Conservation (phyloP, 1,284 basidiomycete species). For the Sanghuangporus sanghuang region DNA sequence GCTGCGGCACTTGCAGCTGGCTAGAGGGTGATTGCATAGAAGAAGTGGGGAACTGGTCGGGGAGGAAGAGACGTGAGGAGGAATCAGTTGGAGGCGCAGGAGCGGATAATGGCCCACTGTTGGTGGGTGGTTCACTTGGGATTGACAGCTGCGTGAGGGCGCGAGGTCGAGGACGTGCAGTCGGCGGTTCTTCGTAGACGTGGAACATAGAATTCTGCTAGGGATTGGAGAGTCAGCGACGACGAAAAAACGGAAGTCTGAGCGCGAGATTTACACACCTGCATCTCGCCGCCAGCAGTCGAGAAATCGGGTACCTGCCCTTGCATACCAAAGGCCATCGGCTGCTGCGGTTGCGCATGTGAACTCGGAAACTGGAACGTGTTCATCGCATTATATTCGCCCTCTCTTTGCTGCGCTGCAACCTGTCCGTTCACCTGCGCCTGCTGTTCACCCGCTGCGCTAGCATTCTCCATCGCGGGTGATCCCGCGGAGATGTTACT, state of each 20-base stretch:
- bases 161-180: neutral
- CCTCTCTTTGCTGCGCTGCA: neutral
- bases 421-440: neutral
- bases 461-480: neutral
- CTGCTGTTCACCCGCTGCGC: neutral
- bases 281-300: slow-evolving; percentile 6
- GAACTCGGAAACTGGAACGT: slow-evolving; percentile 2
- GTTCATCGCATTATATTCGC: neutral
- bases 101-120: slow-evolving; percentile 6
- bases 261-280: neutral
- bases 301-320: slow-evolving; percentile 15
- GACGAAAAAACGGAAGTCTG: neutral
- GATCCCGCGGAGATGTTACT: neutral
- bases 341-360: neutral
- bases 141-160: slow-evolving; percentile 5
- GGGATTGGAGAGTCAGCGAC: neutral
- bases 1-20: neutral
- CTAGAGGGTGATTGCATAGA: neutral
- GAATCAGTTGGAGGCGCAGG: neutral
- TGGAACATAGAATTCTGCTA: slow-evolving; percentile 7
- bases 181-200: slow-evolving; percentile 5
- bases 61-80: neutral
- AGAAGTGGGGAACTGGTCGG: neutral
- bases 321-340: slow-evolving; percentile 8
- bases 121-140: neutral